phyloP scores from a whole-genome alignment of 176 grass and related monocot genomes.

The Urochloa ruziziensis region DNA sequence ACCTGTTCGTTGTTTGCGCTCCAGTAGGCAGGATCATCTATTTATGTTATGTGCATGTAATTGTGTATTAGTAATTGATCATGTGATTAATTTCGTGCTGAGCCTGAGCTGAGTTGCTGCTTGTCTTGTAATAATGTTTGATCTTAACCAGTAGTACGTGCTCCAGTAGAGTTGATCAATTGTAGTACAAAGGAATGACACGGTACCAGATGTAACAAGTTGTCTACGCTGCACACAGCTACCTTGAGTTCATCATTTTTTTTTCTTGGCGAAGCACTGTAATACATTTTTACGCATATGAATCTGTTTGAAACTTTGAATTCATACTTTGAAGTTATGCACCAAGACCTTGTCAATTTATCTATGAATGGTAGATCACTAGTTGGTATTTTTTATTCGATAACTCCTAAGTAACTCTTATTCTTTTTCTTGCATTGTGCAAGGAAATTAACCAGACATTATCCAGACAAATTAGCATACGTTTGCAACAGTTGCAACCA shows the following conservation, averaged over 20 bases:
- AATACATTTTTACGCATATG: too few species aligned
- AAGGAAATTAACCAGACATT: not conserved
- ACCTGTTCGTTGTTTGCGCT: not conserved
- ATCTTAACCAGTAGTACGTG: too few species aligned
- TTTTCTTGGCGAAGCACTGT: too few species aligned
- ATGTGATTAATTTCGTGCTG: not conserved
- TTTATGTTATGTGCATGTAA: not conserved
- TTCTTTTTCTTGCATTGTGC: not conserved
- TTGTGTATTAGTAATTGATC: conserved; percentile 5
- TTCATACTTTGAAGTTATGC: too few species aligned
- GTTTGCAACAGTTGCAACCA: not conserved
- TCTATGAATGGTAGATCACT: too few species aligned
- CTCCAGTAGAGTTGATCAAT: too few species aligned
- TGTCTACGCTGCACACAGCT: too few species aligned
- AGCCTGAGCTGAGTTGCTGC: not conserved
- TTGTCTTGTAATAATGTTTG: not conserved
- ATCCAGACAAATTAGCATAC: not conserved
- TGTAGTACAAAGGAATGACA: too few species aligned
- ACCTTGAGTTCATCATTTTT: too few species aligned
- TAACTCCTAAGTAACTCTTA: not conserved
- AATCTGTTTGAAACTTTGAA: too few species aligned
- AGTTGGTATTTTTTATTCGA: not conserved
- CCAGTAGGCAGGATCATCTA: not conserved
- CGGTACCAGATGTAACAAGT: too few species aligned
- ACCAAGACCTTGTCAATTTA: too few species aligned